Percentiles rank a stretch among this genome's conserved stretches.
phyloP scores from a whole-genome alignment of 73 alveolate genomes.

The Paramecium primaurelia region DNA sequence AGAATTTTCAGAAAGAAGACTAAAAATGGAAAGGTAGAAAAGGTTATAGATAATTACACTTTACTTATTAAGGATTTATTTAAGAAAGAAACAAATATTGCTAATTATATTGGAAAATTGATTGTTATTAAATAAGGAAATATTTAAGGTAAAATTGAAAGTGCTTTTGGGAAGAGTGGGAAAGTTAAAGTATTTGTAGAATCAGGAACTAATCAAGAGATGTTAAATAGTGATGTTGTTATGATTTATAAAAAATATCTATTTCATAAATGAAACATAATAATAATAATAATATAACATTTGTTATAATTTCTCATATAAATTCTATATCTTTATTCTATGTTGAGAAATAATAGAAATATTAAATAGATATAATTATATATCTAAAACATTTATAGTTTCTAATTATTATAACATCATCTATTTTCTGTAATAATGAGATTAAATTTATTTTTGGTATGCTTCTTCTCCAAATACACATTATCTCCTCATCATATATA shows the following conservation, averaged over 20 bases:
- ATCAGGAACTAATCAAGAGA: conserved; percentile 50
- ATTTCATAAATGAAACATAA: background rate
- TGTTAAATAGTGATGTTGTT: background rate
- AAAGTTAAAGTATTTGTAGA: conserved; percentile 85
- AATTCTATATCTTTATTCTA: too few species aligned
- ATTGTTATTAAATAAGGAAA: conserved; percentile 69
- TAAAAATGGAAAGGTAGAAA: conserved; percentile 89
- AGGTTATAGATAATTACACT: conserved; percentile 75
- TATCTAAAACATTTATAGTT: too few species aligned
- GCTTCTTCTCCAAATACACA: too few species aligned
- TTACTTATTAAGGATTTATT: conserved; percentile 81
- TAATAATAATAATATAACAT: too few species aligned
- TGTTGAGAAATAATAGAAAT: too few species aligned
- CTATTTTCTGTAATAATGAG: too few species aligned
- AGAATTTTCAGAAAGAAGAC: conserved; percentile 84
- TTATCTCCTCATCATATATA: too few species aligned
- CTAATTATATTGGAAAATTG: conserved; percentile 74
- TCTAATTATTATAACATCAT: too few species aligned
- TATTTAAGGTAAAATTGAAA: conserved; percentile 80
- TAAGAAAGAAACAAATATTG: conserved; percentile 87
- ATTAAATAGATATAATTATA: too few species aligned
- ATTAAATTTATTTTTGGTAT: too few species aligned
- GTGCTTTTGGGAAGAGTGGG: conserved; percentile 97
- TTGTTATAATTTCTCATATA: too few species aligned
- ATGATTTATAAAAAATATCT: conserved; percentile 33